phyloP scores from a whole-genome alignment of 78 protist genomes.

The Trichosphaerium sp. region DNA sequence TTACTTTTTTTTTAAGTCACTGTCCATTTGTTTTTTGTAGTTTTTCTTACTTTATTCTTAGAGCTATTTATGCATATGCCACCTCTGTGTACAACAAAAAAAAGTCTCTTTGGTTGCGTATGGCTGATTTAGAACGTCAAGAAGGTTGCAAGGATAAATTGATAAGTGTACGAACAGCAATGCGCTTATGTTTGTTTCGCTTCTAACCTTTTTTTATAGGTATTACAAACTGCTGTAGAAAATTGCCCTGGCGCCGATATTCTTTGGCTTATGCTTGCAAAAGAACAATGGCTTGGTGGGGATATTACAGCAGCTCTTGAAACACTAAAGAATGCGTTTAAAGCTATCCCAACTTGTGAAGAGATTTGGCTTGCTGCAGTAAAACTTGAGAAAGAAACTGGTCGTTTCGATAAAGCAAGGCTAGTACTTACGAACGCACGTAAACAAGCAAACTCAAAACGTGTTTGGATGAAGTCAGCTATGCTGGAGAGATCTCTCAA shows the following conservation, averaged over 20 bases:
- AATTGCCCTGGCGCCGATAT: slow-evolving; percentile 78
- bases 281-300: slow-evolving; percentile 75
- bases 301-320: slow-evolving; percentile 51
- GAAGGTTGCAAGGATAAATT: slow-evolving; percentile 1
- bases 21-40: no score
- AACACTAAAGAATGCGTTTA: slow-evolving; percentile 70
- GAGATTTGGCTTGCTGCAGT: slow-evolving; percentile 89
- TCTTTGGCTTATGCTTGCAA: slow-evolving; percentile 92
- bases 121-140: slow-evolving; percentile 66
- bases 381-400: slow-evolving; percentile 79
- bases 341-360: slow-evolving; percentile 66
- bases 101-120: slow-evolving; percentile 66
- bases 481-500: slow-evolving; percentile 66
- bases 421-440: slow-evolving; percentile 39
- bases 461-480: slow-evolving; percentile 87
- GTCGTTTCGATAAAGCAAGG: slow-evolving; percentile 54
- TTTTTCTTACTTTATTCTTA: no score
- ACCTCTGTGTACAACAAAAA: slow-evolving; percentile 60
- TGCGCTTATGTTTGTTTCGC: not conserved
- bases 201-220: not conserved
- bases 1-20: no score
- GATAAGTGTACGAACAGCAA: not conserved
- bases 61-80: slow-evolving; percentile 71
- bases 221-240: slow-evolving; percentile 62
- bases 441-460: slow-evolving; percentile 56